Percentiles rank a stretch among this genome's conserved stretches.
Conservation (phyloP, 1,284 basidiomycete species). For the Heterobasidion annosum region DNA sequence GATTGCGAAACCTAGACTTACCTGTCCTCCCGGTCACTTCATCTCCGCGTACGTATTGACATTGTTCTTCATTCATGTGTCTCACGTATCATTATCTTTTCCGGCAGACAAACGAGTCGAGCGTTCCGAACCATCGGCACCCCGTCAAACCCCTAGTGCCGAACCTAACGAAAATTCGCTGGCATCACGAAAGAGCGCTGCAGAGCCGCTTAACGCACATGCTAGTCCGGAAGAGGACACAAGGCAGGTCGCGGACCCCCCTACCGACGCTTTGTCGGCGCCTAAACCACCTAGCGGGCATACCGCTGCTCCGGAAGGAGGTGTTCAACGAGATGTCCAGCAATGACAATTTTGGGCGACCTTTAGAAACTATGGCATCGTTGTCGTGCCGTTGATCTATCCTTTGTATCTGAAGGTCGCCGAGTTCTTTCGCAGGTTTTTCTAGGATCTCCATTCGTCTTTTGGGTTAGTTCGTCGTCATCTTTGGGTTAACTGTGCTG, state of each 20-base stretch:
- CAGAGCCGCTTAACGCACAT: too few relatives aligned
- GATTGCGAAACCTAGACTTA: background rate
- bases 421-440: slow-evolving; percentile 36
- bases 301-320: background rate
- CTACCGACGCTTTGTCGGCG: background rate
- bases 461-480: slow-evolving; percentile 10
- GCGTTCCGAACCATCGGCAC: too few relatives aligned
- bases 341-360: slow-evolving; percentile 53
- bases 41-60: too few relatives aligned
- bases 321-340: slow-evolving; percentile 8
- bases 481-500: slow-evolving; percentile 12
- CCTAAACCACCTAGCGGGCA: background rate
- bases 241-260: background rate
- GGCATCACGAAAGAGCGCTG: too few relatives aligned
- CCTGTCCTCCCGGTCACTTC: too few relatives aligned
- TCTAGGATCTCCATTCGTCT: slow-evolving; percentile 18
- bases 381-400: slow-evolving; percentile 29
- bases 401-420: slow-evolving; percentile 45
- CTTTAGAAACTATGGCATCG: slow-evolving; percentile 35
- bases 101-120: too few relatives aligned
- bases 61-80: too few relatives aligned
- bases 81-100: too few relatives aligned
- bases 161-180: too few relatives aligned
- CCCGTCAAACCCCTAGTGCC: too few relatives aligned
- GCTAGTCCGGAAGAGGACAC: too few relatives aligned